Conservation (phyloP, 1,284 basidiomycete genomes). For the Melampsora larici-populina region DNA sequence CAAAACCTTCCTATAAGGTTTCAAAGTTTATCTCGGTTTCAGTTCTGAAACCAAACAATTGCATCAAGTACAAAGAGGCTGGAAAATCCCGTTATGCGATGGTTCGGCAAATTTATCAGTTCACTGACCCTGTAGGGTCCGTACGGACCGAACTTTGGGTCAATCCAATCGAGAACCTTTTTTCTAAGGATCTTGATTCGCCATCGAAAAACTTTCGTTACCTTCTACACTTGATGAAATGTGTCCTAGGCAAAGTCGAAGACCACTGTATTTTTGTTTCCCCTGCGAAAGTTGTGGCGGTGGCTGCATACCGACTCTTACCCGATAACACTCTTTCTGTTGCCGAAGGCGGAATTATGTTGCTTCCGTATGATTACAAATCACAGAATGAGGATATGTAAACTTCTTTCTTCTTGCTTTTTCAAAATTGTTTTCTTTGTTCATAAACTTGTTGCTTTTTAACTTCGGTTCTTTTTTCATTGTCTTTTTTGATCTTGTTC, state of each 20-base stretch:
- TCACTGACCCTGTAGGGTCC: background rate
- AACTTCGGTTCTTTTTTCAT: background rate
- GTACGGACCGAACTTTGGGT: too few species aligned
- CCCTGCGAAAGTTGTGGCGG: background rate
- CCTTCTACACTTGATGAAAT: background rate
- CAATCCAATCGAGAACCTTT: constrained; percentile 16
- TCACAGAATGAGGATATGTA: too few species aligned
- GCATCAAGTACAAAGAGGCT: background rate
- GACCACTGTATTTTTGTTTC: background rate
- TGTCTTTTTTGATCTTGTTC: background rate
- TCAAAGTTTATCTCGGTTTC: background rate
- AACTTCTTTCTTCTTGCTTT: too few species aligned
- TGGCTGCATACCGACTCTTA: constrained; percentile 15
- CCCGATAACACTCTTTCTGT: background rate
- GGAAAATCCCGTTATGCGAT: background rate
- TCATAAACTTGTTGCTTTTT: too few species aligned
- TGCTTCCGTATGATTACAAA: constrained; percentile 10
- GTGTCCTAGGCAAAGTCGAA: constrained; percentile 2
- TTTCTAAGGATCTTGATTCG: background rate
- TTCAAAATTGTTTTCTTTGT: too few species aligned
- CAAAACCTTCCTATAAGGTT: too few species aligned
- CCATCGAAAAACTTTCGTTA: background rate
- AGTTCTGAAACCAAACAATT: constrained; percentile 1
- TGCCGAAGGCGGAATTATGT: constrained; percentile 1
- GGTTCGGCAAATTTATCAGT: constrained; percentile 7